Evolutionary conservation across 495 filamentous ascomycete species (phyloP), one percentile per base, ranked within the genome.

Genomic region (Aspergillus biplanus): DNA sequence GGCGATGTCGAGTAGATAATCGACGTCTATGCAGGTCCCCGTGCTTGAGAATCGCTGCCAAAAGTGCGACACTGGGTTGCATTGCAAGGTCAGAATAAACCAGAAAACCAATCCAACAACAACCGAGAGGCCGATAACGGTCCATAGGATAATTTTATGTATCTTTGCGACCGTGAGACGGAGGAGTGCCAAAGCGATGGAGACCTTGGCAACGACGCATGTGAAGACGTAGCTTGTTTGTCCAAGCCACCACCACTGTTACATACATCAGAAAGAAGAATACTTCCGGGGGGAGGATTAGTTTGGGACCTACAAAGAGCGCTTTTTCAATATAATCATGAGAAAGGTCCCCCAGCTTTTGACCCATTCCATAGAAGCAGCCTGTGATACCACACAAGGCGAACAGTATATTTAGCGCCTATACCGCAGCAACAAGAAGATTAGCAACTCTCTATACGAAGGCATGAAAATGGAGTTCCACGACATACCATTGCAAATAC

Each of bases 201-300:
- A 80, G 7, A 77, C 50, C 54, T 78, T 79, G 9, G 74, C 74
- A 7, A 78, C 52, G 1, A 69, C 72, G 13, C 67, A 73, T 12
- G 71, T 69, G 61, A 78, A 70, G 15, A 78, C 65, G 54, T 75
- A 79, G 52, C 64, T 68, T 13, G 68, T 71, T 69, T 80, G 73
- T 46, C 74, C 71, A 11, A 82, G 64, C 73, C 74, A 77, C 75
- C 77, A 79, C 73, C 75, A 80, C 78, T 80, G 33, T 27, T 46
- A 18, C 34, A 21, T n/a, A 7, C 33, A 44, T 58, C 33, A 59
- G 39, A n/a, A 48, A 48, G 13, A 35, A 32, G 7, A 16, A 21
- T 33, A 6, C 11, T 37, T 0, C 18, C 1, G 47, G 39, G 18
- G 39, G 44, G 21, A 12, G 49, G n/a, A 58, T 11, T n/a, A 8